Conservation (phyloP, 768 basidiomycete genomes). For the Termitomyces sp. region DNA sequence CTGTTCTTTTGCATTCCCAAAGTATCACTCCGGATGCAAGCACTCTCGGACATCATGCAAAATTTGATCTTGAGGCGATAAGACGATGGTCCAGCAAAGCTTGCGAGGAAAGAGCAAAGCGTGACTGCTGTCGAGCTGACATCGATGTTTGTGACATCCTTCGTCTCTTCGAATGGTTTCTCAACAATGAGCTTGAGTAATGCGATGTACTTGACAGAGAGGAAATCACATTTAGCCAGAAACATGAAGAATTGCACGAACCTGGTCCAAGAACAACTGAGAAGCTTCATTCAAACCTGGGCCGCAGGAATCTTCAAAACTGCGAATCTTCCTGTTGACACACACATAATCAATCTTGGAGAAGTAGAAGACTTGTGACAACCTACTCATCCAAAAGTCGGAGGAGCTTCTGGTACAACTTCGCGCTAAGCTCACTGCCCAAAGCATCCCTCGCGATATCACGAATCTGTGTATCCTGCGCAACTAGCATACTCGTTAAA, state of each 20-base stretch:
- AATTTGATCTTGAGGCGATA: conserved; percentile 72
- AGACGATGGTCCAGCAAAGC: conserved; percentile 47
- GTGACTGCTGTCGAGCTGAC: conserved; percentile 54
- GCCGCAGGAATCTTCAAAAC: conserved; percentile 42
- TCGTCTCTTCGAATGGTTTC: conserved; percentile 50
- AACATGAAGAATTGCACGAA: conserved; percentile 17
- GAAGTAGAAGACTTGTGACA: neutral
- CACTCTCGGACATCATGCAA: conserved; percentile 64
- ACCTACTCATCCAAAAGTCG: conserved; percentile 72
- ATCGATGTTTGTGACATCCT: conserved; percentile 60
- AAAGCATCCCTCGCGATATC: conserved; percentile 79
- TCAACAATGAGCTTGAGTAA: conserved; percentile 79
- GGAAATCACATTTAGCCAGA: neutral
- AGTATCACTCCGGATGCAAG: conserved; percentile 57
- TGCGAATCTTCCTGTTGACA: conserved; percentile 40
- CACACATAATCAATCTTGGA: neutral
- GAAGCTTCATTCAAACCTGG: conserved; percentile 37
- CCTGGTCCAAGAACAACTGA: conserved; percentile 70
- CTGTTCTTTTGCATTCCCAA: conserved; percentile 65
- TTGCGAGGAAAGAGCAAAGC: conserved; percentile 61
- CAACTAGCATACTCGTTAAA: conserved; percentile 63
- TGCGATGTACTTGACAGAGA: conserved; percentile 52
- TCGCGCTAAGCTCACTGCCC: conserved; percentile 71
- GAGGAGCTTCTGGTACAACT: conserved; percentile 62
- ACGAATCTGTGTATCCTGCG: conserved; percentile 61